These are phyloP conservation scores for Cercospora sp. DNA, from an alignment of 2,329 filamentous ascomycete genomes.

Conservation along the genomic window DNA sequence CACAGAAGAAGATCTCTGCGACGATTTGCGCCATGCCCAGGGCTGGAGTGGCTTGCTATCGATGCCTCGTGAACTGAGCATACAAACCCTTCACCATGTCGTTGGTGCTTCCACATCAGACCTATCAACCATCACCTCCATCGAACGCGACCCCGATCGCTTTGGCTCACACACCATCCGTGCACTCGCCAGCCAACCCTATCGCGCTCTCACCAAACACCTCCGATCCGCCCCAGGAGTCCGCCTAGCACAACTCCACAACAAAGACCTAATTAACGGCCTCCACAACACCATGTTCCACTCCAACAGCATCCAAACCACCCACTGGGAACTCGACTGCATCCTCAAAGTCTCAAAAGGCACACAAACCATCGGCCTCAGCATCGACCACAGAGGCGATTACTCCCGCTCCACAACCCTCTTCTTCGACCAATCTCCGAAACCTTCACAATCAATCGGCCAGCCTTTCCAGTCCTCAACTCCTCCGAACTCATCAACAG, in stretches of 20 bases:
- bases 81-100: slow-evolving; percentile 45
- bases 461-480: slow-evolving; percentile 37
- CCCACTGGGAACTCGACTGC: slow-evolving; percentile 31
- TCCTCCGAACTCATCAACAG: slow-evolving; percentile 40
- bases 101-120: slow-evolving; percentile 41
- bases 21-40: slow-evolving; percentile 46
- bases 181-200: slow-evolving; percentile 44
- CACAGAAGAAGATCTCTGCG: slow-evolving; percentile 53
- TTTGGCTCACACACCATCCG: slow-evolving; percentile 43
- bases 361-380: slow-evolving; percentile 28
- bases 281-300: slow-evolving; percentile 15
- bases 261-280: not conserved
- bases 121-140: slow-evolving; percentile 46
- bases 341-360: slow-evolving; percentile 28
- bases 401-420: slow-evolving; percentile 41
- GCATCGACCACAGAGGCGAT: slow-evolving; percentile 32
- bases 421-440: slow-evolving; percentile 44
- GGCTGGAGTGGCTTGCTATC: slow-evolving; percentile 55
- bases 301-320: slow-evolving; percentile 17
- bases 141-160: slow-evolving; percentile 38
- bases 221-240: slow-evolving; percentile 34
- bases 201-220: slow-evolving; percentile 20
- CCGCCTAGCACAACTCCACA: slow-evolving; percentile 11
- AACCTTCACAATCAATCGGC: slow-evolving; percentile 46
- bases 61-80: slow-evolving; percentile 47